Conservation (phyloP, 73 alveolate genomes). For the Paramecium sexaurelia region DNA sequence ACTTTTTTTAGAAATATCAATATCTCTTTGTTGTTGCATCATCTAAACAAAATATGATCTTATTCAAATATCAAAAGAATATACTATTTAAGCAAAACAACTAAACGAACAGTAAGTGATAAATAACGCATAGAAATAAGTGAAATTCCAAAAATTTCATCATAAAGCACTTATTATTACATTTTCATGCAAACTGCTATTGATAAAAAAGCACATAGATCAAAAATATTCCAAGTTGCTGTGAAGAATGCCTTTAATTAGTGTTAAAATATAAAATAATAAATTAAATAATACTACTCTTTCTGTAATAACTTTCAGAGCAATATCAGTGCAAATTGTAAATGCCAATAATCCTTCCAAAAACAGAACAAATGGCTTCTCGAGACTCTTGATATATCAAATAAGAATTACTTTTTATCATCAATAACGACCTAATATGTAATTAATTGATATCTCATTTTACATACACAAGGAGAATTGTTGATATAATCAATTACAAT, state of each 20-base stretch:
- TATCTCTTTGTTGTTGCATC: slow-evolving; percentile 22
- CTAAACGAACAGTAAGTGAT: slow-evolving; percentile 6
- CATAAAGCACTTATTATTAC: slow-evolving; percentile 9
- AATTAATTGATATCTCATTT: background rate
- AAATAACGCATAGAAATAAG: slow-evolving; percentile 19
- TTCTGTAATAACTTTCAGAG: background rate
- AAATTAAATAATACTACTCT: background rate
- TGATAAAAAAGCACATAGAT: background rate
- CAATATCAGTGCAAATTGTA: background rate
- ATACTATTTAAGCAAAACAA: slow-evolving; percentile 5
- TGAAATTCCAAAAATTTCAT: slow-evolving; percentile 51
- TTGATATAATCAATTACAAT: background rate
- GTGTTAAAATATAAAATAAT: slow-evolving; percentile 31
- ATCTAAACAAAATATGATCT: slow-evolving; percentile 4
- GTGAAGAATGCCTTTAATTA: slow-evolving; percentile 6
- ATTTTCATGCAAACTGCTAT: background rate
- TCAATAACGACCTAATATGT: background rate
- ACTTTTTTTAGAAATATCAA: background rate
- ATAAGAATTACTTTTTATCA: background rate
- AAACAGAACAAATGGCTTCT: background rate
- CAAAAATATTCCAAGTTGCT: slow-evolving; percentile 38
- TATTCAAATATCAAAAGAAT: background rate
- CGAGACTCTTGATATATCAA: background rate
- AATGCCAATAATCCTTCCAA: background rate
- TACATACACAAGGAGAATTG: background rate